These are phyloP conservation scores for Selaginella moellendorffii DNA, from an alignment of 75 land plant species.

Conservation along the genomic window DNA sequence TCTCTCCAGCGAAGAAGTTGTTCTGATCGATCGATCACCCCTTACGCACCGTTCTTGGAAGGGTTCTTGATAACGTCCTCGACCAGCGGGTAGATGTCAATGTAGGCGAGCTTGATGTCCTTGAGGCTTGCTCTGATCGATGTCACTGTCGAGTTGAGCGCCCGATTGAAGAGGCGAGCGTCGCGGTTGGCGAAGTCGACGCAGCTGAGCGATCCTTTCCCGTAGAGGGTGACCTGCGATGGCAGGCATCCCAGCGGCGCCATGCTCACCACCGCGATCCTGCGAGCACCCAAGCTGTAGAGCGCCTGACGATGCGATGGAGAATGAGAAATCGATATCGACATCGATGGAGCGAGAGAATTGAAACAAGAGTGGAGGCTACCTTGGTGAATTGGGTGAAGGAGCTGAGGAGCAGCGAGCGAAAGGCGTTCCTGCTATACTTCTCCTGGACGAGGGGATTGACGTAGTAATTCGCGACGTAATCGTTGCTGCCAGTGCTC, in stretches of 20 bases:
- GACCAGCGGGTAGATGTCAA: not conserved
- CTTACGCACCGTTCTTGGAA: not conserved
- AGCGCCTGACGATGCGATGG: not conserved
- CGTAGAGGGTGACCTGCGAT: not conserved
- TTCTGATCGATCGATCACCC: too few species aligned
- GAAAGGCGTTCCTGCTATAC: not conserved
- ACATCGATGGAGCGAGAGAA: too few species aligned
- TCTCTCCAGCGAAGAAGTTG: not conserved
- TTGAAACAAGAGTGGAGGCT: not conserved
- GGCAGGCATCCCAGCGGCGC: not conserved
- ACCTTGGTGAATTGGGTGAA: not conserved
- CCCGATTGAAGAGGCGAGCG: not conserved
- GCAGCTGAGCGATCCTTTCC: not conserved
- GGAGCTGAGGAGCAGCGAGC: not conserved
- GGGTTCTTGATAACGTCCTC: not conserved
- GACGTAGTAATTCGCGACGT: not conserved
- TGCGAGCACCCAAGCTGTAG: not conserved
- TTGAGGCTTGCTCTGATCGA: not conserved
- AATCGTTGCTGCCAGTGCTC: constrained; percentile 13
- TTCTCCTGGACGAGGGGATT: not conserved
- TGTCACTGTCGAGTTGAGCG: not conserved
- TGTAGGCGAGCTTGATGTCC: not conserved
- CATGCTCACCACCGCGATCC: not conserved
- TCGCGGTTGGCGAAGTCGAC: not conserved
- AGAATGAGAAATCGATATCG: too few species aligned